These are phyloP conservation scores for Dalechampia spathulata DNA, from an alignment of 441 rosid species.

Conservation along the genomic window DNA sequence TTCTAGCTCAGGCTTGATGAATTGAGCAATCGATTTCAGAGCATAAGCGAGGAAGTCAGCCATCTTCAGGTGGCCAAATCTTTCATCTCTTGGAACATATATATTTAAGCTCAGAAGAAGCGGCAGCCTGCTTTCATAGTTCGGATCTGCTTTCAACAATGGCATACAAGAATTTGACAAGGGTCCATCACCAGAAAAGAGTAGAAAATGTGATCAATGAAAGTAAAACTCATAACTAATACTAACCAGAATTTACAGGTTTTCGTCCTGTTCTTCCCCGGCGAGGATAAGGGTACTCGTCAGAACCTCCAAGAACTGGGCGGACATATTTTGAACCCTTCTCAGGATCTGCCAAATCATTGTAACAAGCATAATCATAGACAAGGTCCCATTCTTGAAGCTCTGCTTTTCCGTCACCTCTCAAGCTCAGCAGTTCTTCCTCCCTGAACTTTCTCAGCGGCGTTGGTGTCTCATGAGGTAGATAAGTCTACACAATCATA, in stretches of 20 bases:
- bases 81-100: slow-evolving; percentile 67
- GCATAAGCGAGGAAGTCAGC: slow-evolving; percentile 59
- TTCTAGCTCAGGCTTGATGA: slow-evolving; percentile 45
- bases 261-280: slow-evolving; percentile 71
- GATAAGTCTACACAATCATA: slow-evolving; percentile 41
- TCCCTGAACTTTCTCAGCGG: slow-evolving; percentile 49
- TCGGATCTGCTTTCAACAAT: slow-evolving; percentile 41
- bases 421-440: slow-evolving; percentile 46
- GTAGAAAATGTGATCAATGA: not conserved
- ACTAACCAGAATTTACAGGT: slow-evolving; percentile 39
- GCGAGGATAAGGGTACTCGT: slow-evolving; percentile 74
- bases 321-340: slow-evolving; percentile 31
- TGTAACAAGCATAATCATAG: slow-evolving; percentile 70
- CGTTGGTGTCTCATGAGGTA: slow-evolving; percentile 52
- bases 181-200: not conserved
- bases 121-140: slow-evolving; percentile 42
- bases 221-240: too few species aligned
- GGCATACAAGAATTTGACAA: not conserved
- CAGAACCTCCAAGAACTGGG: slow-evolving; percentile 70
- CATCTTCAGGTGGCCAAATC: slow-evolving; percentile 66
- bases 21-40: slow-evolving; percentile 41
- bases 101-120: slow-evolving; percentile 38
- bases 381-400: slow-evolving; percentile 58
- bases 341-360: slow-evolving; percentile 62
- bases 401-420: slow-evolving; percentile 61